These are phyloP conservation scores for Microstroma glucosiphilum DNA, from an alignment of 1,284 basidiomycete genomes.

Conservation along the genomic window DNA sequence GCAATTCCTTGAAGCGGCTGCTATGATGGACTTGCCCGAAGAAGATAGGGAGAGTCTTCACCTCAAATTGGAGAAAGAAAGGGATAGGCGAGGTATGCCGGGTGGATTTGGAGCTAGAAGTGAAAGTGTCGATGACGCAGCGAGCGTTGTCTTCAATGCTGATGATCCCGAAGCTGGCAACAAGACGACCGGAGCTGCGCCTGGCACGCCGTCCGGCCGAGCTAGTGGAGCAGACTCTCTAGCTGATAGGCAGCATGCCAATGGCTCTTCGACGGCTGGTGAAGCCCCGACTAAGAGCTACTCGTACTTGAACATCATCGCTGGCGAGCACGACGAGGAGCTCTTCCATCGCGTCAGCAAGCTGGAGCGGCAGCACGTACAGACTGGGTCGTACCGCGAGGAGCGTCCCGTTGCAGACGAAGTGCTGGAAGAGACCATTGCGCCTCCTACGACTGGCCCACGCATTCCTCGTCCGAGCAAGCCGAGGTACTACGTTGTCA, in stretches of 20 bases:
- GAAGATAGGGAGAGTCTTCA: conserved; percentile 17
- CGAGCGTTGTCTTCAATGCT: background rate
- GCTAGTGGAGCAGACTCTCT: too few relatives aligned
- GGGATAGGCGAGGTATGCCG: too few relatives aligned
- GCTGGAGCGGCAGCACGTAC: conserved; percentile 13
- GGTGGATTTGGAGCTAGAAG: too few relatives aligned
- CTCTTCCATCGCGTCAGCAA: conserved; percentile 38
- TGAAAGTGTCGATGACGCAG: background rate
- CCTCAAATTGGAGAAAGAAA: too few relatives aligned
- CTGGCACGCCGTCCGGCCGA: background rate
- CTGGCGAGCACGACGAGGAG: conserved; percentile 37
- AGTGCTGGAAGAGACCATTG: background rate
- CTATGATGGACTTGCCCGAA: conserved; percentile 30
- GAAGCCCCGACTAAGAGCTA: conserved; percentile 7
- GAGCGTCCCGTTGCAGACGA: background rate
- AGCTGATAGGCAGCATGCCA: too few relatives aligned
- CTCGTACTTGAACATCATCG: conserved; percentile 33
- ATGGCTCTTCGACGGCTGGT: background rate
- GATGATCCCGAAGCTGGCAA: background rate
- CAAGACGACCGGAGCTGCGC: background rate
- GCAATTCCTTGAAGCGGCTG: conserved; percentile 32
- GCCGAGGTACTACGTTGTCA: conserved; percentile 43
- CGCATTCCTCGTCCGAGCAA: conserved; percentile 20
- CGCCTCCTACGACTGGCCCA: conserved; percentile 13
- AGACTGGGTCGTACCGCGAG: background rate